These are phyloP conservation scores for Skeletonema grethae DNA, from an alignment of 108 stramenopile species.

Conservation along the genomic window DNA sequence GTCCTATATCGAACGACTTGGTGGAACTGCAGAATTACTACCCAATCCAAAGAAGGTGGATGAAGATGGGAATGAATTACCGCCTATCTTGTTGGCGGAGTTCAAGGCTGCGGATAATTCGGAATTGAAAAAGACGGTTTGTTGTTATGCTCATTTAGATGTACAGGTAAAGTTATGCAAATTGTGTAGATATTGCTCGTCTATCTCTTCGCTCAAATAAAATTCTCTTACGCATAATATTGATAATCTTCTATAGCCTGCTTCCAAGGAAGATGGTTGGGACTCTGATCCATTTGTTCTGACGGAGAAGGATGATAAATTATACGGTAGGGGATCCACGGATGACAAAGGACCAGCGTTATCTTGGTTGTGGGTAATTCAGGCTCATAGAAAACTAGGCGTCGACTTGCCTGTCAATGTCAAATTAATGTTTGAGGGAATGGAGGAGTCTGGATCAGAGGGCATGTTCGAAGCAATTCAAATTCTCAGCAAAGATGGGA, in stretches of 20 bases:
- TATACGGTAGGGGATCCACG: conserved; percentile 76
- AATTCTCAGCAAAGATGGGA: conserved; percentile 56
- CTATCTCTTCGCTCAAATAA: background rate
- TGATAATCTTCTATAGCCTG: conserved; percentile 38
- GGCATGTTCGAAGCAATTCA: conserved; percentile 77
- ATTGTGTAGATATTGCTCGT: background rate
- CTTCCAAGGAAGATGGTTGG: conserved; percentile 77
- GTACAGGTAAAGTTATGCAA: conserved; percentile 45
- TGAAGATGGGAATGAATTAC: conserved; percentile 54
- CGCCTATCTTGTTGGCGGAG: conserved; percentile 69
- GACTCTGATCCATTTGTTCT: conserved; percentile 80
- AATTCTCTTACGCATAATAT: no score
- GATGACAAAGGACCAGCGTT: conserved; percentile 89
- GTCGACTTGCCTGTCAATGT: conserved; percentile 74
- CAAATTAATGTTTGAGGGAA: conserved; percentile 82
- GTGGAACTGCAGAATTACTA: conserved; percentile 50
- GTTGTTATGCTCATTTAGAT: conserved; percentile 80
- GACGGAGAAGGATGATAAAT: conserved; percentile 74
- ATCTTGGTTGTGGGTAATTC: conserved; percentile 81
- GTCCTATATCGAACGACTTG: conserved; percentile 60
- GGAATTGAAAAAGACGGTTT: conserved; percentile 74
- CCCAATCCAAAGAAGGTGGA: conserved; percentile 57
- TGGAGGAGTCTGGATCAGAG: conserved; percentile 84
- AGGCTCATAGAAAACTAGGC: conserved; percentile 66
- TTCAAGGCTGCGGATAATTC: conserved; percentile 41